A percentile compares a stretch with the other conserved stretches of the same genome.
Conservation (phyloP, 1,139 yeast genomes). For the Taphrina flavorubra region DNA sequence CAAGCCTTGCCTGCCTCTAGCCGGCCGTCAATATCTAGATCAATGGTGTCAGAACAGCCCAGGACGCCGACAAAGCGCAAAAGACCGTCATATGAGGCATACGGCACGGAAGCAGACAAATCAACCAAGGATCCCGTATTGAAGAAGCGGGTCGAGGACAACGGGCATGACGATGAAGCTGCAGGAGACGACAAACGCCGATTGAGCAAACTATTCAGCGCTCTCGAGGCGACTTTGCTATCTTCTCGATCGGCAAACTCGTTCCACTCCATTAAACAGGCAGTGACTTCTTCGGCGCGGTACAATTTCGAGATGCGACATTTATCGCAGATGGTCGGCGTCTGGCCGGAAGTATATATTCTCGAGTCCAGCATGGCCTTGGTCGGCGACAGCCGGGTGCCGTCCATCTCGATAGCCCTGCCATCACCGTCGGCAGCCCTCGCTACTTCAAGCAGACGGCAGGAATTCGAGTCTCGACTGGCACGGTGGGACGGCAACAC, state of each 20-base stretch:
- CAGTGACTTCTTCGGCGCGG: conserved; percentile 26
- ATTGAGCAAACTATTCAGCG: conserved; percentile 27
- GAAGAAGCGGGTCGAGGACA: background rate
- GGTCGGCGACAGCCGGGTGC: conserved; percentile 16
- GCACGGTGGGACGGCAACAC: conserved; percentile 23
- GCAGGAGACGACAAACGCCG: background rate
- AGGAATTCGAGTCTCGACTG: conserved; percentile 11
- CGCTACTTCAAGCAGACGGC: conserved; percentile 5
- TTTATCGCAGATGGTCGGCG: conserved; percentile 24
- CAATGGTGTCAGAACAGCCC: background rate
- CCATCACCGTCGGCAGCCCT: background rate
- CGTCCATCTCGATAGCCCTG: conserved; percentile 29
- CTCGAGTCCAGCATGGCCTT: conserved; percentile 29
- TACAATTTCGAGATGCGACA: conserved; percentile 17
- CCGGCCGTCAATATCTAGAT: background rate
- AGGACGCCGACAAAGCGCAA: conserved; percentile 10
- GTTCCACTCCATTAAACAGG: conserved; percentile 30
- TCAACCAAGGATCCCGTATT: background rate
- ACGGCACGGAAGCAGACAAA: background rate
- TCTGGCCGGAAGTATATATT: conserved; percentile 14
- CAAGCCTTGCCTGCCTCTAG: background rate
- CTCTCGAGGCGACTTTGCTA: conserved; percentile 34
- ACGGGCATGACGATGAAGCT: background rate
- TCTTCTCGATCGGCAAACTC: conserved; percentile 21
- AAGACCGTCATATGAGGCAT: background rate